phyloP scores from a whole-genome alignment of 2,329 filamentous ascomycete genomes.

The Ambrosiella xylebori region DNA sequence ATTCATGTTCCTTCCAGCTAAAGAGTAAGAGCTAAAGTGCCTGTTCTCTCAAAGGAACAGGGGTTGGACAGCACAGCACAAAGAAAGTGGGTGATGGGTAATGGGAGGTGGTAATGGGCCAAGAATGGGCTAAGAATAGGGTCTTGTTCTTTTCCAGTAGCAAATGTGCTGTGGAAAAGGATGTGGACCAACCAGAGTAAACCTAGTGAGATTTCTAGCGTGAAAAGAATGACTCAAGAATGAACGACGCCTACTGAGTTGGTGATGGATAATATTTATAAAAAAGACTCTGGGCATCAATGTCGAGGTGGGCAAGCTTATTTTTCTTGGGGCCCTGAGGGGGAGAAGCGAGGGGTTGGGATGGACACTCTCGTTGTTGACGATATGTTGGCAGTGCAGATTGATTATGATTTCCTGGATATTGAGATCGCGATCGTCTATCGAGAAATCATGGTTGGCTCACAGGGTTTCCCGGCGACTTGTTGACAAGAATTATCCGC shows the following conservation, averaged over 20 bases:
- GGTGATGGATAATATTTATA: background rate
- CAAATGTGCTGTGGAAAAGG: background rate
- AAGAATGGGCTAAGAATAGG: background rate
- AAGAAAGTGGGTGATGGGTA: background rate
- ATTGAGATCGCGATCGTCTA: background rate
- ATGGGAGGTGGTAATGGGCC: background rate
- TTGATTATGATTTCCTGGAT: background rate
- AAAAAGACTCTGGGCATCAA: no score
- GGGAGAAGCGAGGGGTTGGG: no score
- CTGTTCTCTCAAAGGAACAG: background rate
- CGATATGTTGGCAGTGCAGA: background rate
- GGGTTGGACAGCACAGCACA: background rate
- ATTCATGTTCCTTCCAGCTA: no score
- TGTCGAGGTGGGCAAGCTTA: no score
- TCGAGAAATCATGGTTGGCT: background rate
- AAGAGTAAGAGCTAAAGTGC: background rate
- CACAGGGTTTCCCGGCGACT: background rate
- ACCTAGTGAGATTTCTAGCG: background rate
- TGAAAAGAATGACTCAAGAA: background rate
- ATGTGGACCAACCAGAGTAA: background rate
- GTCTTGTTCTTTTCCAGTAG: background rate
- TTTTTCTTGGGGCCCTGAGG: no score
- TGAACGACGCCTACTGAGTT: background rate
- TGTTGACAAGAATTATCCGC: no score
- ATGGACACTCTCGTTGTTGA: no score